These are phyloP conservation scores for Syncephalastrum monosporum DNA, from an alignment of 371 early-diverging fungal genomes.

Conservation along the genomic window DNA sequence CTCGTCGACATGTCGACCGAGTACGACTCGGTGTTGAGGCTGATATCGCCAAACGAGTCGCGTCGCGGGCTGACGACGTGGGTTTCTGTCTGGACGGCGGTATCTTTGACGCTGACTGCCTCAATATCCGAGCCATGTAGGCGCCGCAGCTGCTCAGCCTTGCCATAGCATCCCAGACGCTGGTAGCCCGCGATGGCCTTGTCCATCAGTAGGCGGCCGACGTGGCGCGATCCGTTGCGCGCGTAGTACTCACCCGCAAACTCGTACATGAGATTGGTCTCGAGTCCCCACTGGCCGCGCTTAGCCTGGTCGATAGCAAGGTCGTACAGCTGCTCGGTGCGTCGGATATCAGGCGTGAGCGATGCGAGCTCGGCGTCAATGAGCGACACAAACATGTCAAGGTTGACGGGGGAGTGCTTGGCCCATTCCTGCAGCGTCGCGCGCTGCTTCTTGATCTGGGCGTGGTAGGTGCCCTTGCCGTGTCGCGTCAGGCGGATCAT, in stretches of 20 bases:
- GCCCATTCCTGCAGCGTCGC: conserved; percentile 33
- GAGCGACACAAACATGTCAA: conserved; percentile 31
- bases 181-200: conserved; percentile 33
- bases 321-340: conserved; percentile 35
- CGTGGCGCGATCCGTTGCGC: conserved; percentile 21
- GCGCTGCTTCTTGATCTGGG: conserved; percentile 19
- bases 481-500: conserved; percentile 26
- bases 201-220: conserved; percentile 31
- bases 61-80: conserved; percentile 11
- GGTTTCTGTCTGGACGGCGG: conserved; percentile 30
- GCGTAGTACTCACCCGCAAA: conserved; percentile 39
- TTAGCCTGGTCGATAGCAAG: conserved; percentile 37
- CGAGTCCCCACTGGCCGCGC: conserved; percentile 33
- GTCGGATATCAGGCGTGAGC: conserved; percentile 18
- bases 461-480: conserved; percentile 8
- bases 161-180: conserved; percentile 39
- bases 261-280: conserved; percentile 36
- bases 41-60: conserved; percentile 25
- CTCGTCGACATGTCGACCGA: conserved; percentile 13
- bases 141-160: conserved; percentile 25
- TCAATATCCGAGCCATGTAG: neutral
- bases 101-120: neutral
- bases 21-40: conserved; percentile 19
- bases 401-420: conserved; percentile 30
- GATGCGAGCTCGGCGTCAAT: conserved; percentile 48